Percentiles rank a stretch among this genome's conserved stretches.
These are phyloP conservation scores for Holtermannia corniformis DNA, from an alignment of 768 basidiomycete genomes.

Conservation along the genomic window DNA sequence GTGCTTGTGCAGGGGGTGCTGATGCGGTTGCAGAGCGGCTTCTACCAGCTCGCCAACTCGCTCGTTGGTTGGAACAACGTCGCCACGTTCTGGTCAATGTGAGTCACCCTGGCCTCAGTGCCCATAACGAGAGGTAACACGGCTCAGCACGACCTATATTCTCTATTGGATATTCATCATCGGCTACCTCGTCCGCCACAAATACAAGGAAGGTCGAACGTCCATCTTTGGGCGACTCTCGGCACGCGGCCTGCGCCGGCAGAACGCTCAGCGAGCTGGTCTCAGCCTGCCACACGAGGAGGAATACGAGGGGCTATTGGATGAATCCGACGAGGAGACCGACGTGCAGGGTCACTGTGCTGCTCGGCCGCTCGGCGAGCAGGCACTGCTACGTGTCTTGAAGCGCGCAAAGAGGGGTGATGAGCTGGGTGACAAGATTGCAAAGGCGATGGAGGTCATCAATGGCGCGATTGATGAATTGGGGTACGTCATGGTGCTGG, in stretches of 20 bases:
- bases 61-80: conserved; percentile 78
- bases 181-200: conserved; percentile 48
- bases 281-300: background rate
- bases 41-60: conserved; percentile 55
- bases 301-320: conserved; percentile 11
- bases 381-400: conserved; percentile 18
- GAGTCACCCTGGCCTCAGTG: background rate
- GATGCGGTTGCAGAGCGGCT: too few species aligned
- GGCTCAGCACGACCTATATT: conserved; percentile 67
- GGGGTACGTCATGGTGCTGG: conserved; percentile 54
- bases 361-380: conserved; percentile 5
- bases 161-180: conserved; percentile 83
- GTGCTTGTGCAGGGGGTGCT: too few species aligned
- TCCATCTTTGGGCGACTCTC: conserved; percentile 19
- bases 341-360: background rate
- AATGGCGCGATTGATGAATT: conserved; percentile 64
- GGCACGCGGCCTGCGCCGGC: conserved; percentile 8
- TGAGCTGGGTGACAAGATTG: conserved; percentile 43
- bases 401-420: conserved; percentile 16
- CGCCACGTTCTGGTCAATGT: conserved; percentile 47
- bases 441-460: conserved; percentile 73
- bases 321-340: background rate
- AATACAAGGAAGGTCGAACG: conserved; percentile 41
- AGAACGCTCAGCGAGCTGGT: conserved; percentile 5
- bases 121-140: conserved; percentile 42